phyloP scores from a whole-genome alignment of 2,329 filamentous ascomycete species.

The Ampelomyces quisqualis region DNA sequence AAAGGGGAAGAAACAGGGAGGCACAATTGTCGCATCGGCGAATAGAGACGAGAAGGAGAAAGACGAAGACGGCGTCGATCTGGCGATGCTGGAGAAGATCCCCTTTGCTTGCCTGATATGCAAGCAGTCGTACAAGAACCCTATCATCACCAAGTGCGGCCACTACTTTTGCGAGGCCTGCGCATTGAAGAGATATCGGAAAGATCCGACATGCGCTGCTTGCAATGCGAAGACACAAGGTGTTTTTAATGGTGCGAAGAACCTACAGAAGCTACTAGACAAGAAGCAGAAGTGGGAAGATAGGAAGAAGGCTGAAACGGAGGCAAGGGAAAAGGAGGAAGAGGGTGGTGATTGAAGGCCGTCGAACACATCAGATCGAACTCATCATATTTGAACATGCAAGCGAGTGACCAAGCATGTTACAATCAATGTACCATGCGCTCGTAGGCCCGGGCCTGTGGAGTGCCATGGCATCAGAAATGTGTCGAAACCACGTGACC shows the following conservation, averaged over 20 bases:
- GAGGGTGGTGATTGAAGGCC: conserved; percentile 23
- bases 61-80: conserved; percentile 60
- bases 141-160: conserved; percentile 84
- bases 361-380: too few relatives aligned
- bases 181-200: conserved; percentile 81
- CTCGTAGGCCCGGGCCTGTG: too few relatives aligned
- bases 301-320: conserved; percentile 58
- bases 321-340: conserved; percentile 45
- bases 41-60: conserved; percentile 49
- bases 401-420: too few relatives aligned
- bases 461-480: too few relatives aligned
- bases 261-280: conserved; percentile 76
- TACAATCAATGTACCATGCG: too few relatives aligned
- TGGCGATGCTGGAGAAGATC: conserved; percentile 75
- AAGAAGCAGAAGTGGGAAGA: conserved; percentile 65
- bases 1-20: conserved; percentile 58
- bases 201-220: conserved; percentile 81
- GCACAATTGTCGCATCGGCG: conserved; percentile 58
- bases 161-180: conserved; percentile 96
- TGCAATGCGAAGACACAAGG: conserved; percentile 84
- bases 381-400: too few relatives aligned
- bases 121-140: conserved; percentile 72
- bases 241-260: conserved; percentile 86
- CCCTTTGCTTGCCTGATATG: conserved; percentile 91
- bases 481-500: too few relatives aligned